phyloP scores from a whole-genome alignment of 73 alveolate species.

The Urostyla sp. region DNA sequence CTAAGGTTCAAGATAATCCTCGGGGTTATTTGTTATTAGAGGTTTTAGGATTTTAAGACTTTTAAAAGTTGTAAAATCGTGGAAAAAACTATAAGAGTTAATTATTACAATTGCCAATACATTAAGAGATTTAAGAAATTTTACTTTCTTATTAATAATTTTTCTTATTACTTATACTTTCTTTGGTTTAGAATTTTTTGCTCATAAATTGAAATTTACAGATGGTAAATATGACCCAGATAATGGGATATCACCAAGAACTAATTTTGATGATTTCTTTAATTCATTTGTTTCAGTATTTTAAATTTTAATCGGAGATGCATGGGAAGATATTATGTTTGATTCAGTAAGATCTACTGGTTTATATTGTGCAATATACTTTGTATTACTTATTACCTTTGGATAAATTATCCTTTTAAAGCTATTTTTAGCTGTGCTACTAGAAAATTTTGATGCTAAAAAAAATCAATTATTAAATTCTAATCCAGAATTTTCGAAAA shows the following conservation, averaged over 20 bases:
- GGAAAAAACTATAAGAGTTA: slow-evolving; percentile 61
- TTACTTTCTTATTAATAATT: slow-evolving; percentile 58
- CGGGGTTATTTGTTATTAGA: slow-evolving; percentile 72
- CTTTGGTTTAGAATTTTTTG: slow-evolving; percentile 71
- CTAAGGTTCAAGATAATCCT: slow-evolving; percentile 8
- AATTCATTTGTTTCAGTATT: slow-evolving; percentile 55
- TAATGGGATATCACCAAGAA: slow-evolving; percentile 35
- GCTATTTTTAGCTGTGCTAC: slow-evolving; percentile 73
- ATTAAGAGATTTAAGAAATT: slow-evolving; percentile 54
- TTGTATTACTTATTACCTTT: slow-evolving; percentile 40
- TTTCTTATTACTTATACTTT: slow-evolving; percentile 62
- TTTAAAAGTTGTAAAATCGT: slow-evolving; percentile 69
- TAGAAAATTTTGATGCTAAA: slow-evolving; percentile 71
- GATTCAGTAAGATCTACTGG: slow-evolving; percentile 24
- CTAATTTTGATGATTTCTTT: slow-evolving; percentile 62
- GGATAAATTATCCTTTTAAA: slow-evolving; percentile 61
- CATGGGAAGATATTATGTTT: slow-evolving; percentile 46
- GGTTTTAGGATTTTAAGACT: slow-evolving; percentile 66
- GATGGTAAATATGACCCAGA: neutral
- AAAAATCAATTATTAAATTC: too few relatives aligned
- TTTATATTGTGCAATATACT: slow-evolving; percentile 7
- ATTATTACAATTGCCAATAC: slow-evolving; percentile 59
- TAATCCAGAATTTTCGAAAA: too few relatives aligned
- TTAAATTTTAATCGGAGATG: slow-evolving; percentile 55
- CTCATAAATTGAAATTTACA: slow-evolving; percentile 14